phyloP scores from a whole-genome alignment of 2,329 filamentous ascomycete genomes.

The Kalaharituber pfeilii region DNA sequence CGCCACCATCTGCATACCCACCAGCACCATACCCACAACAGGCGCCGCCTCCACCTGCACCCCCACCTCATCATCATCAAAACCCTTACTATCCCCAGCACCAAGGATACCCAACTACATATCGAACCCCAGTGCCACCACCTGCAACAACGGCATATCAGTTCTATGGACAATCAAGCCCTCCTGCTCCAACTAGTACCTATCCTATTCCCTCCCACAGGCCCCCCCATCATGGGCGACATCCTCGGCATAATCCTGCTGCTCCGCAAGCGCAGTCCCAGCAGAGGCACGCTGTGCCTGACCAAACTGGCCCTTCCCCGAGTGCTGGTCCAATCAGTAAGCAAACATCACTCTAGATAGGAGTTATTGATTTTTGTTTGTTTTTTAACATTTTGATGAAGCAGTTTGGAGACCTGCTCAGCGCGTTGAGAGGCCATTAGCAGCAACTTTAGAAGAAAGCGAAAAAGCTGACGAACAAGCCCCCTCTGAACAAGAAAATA shows the following conservation, averaged over 20 bases:
- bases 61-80: constrained; percentile 6
- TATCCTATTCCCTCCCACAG: too few species aligned
- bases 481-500: not conserved
- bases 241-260: not conserved
- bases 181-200: constrained; percentile 10
- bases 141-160: not conserved
- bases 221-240: constrained; percentile 6
- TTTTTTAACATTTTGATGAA: not conserved
- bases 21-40: not conserved
- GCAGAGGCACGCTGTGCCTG: not conserved
- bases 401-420: constrained; percentile 14
- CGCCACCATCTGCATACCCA: constrained; percentile 1
- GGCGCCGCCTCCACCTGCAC: constrained; percentile 3
- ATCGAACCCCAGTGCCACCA: constrained; percentile 1
- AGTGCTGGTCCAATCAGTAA: constrained; percentile 12
- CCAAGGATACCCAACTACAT: not conserved
- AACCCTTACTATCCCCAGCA: constrained; percentile 8
- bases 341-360: not conserved
- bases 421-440: constrained; percentile 12
- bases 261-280: not conserved
- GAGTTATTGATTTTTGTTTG: not conserved
- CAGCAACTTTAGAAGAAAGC: constrained; percentile 14
- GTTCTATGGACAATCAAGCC: constrained; percentile 5
- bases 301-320: constrained; percentile 5
- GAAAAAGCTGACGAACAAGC: constrained; percentile 8